These are phyloP conservation scores for Chaetoceros muelleri DNA, from an alignment of 108 stramenopile species.

Conservation along the genomic window DNA sequence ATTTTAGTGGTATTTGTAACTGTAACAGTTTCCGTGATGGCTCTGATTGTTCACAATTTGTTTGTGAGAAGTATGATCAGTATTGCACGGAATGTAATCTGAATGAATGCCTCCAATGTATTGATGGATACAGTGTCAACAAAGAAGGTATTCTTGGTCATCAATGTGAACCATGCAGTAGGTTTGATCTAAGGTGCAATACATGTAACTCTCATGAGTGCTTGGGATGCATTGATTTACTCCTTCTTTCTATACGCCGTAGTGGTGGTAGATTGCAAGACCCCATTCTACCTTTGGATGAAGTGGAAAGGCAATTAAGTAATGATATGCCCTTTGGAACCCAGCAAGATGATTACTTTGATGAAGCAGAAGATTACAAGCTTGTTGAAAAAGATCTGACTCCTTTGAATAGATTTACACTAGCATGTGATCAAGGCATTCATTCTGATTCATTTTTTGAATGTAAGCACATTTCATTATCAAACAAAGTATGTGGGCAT, in stretches of 20 bases:
- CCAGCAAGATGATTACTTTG: conserved; percentile 41
- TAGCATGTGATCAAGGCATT: conserved; percentile 39
- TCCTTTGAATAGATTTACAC: conserved; percentile 27
- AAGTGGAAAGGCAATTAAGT: conserved; percentile 45
- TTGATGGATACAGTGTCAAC: conserved; percentile 39
- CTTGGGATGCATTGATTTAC: conserved; percentile 47
- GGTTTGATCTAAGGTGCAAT: conserved; percentile 59
- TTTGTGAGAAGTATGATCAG: conserved; percentile 28
- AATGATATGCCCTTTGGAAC: conserved; percentile 62
- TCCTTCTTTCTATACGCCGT: conserved; percentile 55
- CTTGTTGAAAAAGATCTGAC: conserved; percentile 16
- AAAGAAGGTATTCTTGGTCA: conserved; percentile 3
- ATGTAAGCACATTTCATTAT: background rate
- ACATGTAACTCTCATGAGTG: conserved; percentile 42
- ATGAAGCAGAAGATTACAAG: conserved; percentile 43
- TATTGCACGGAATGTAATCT: conserved; percentile 43
- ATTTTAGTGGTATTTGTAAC: conserved; percentile 44
- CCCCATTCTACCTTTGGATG: conserved; percentile 57
- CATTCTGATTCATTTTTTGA: conserved; percentile 8
- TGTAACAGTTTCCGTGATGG: conserved; percentile 48
- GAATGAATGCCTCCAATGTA: conserved; percentile 40
- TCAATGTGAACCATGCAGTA: conserved; percentile 40
- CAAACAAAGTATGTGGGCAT: conserved; percentile 44
- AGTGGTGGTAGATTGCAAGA: conserved; percentile 45
- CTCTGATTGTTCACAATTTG: conserved; percentile 37